Evolutionary conservation across 1,284 basidiomycete genomes (phyloP).

Genomic region (Apiotrichum gamsii): DNA sequence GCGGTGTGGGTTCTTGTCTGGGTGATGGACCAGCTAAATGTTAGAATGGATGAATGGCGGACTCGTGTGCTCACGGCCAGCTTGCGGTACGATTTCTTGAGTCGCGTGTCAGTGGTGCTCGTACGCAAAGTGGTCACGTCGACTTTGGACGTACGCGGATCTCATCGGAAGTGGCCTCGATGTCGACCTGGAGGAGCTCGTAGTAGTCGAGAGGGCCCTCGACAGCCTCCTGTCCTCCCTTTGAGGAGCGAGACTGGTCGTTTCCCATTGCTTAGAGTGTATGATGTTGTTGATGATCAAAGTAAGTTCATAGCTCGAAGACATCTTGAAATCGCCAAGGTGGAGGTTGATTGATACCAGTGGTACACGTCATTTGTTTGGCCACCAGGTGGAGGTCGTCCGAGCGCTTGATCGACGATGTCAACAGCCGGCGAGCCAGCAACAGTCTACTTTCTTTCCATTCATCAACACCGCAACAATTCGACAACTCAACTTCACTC

Average conservation of each 20-base stretch:
- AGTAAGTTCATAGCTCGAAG: no score
- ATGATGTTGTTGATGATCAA: no score
- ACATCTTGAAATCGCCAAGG: no score
- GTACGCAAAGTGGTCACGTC: neutral
- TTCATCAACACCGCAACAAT: no score
- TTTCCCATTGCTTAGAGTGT: conserved; percentile 32
- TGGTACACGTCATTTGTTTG: no score
- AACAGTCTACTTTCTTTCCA: no score
- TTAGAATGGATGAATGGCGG: neutral
- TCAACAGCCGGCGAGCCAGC: no score
- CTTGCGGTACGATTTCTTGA: conserved; percentile 71
- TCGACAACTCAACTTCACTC: no score
- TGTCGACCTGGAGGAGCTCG: conserved; percentile 67
- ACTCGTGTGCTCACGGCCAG: conserved; percentile 53
- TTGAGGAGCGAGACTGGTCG: conserved; percentile 33
- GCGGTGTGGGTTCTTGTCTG: conserved; percentile 79
- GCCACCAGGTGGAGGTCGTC: no score
- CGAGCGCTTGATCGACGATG: no score
- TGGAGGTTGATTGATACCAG: no score
- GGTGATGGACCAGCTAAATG: conserved; percentile 66
- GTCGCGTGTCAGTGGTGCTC: conserved; percentile 4
- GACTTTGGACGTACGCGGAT: conserved; percentile 60
- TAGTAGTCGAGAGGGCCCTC: conserved; percentile 61
- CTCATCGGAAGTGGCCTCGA: conserved; percentile 74
- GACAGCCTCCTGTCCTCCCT: conserved; percentile 3